These are phyloP conservation scores for Fraxinus paxiana DNA, from an alignment of 305 asterid genomes.

Conservation along the genomic window DNA sequence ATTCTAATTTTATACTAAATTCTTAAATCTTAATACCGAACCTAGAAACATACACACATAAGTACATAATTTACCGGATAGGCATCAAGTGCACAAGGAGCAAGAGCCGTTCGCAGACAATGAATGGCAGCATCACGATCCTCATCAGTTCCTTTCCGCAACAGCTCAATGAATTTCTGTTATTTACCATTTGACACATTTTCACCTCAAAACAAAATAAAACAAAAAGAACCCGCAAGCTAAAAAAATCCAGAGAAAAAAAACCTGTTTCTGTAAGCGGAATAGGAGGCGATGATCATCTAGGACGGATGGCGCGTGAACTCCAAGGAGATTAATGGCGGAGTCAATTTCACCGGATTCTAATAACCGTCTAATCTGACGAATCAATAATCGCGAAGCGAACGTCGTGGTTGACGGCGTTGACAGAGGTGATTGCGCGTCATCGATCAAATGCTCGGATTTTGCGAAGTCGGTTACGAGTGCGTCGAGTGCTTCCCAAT, in stretches of 20 bases:
- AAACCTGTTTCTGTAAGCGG: slow-evolving; percentile 81
- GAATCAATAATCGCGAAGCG: slow-evolving; percentile 72
- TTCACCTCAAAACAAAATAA: background rate
- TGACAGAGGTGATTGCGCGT: slow-evolving; percentile 39
- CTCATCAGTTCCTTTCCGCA: slow-evolving; percentile 74
- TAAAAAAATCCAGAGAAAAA: background rate
- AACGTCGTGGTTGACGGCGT: slow-evolving; percentile 52
- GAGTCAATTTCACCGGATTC: slow-evolving; percentile 79
- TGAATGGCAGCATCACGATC: slow-evolving; percentile 77
- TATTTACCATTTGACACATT: background rate
- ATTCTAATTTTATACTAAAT: background rate
- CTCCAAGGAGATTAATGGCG: slow-evolving; percentile 61
- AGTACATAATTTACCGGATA: slow-evolving; percentile 57
- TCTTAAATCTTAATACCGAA: background rate
- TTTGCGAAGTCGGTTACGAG: slow-evolving; percentile 80
- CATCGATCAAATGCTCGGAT: slow-evolving; percentile 76
- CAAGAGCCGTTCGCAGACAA: slow-evolving; percentile 69
- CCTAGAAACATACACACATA: background rate
- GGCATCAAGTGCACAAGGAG: slow-evolving; percentile 95
- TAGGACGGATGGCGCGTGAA: slow-evolving; percentile 61
- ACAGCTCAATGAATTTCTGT: slow-evolving; percentile 85
- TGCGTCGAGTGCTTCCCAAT: slow-evolving; percentile 92
- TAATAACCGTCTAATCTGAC: slow-evolving; percentile 66
- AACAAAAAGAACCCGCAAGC: background rate
- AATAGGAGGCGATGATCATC: slow-evolving; percentile 92